Evolutionary conservation across 495 filamentous ascomycete species (phyloP), one percentile per base, ranked within the genome.

Genomic region (Trichoderma virens): DNA sequence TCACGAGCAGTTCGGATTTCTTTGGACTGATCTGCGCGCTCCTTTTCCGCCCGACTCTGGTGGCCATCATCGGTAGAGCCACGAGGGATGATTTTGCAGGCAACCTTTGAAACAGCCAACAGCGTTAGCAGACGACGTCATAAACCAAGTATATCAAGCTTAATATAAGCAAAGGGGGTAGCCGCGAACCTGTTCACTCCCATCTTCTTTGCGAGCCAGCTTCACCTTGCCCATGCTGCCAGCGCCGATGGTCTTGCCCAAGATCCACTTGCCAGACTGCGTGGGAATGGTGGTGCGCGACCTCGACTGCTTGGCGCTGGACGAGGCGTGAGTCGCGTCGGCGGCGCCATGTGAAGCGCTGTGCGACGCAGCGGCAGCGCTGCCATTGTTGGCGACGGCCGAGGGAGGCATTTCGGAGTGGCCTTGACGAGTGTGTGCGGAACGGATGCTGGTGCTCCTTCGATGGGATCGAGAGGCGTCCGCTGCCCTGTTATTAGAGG

Each of bases 151-250:
- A 4, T 47, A 23, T 23, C 43, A 47, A 14, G n/a, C 8, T 11
- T 20, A 41, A 20, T 35, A n/a, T 56, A 39, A 18, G 60, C 16
- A 25, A 34, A 45, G 31, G 35, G 62, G 25, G 13, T 61, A 74
- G 32, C 32, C 32, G 32, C 79, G 74, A 75, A 89, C 90, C 83
- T 94, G 85, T 76, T 96, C 91, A 66, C 86, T 86, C 14, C 88
- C 87, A 70, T 93, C 90, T 61, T 87, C 79, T 72, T 89, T 92
- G 67, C 87, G 89, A 18, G 91, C 91, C 62, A 96, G 77, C 75
- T 96, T 96, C 41, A 96, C 91, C 74, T 96, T 95, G 30, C 91
- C 91, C 94, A 99, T 99, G 73, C 93, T 97, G 13, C 94, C 94
- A 63, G 93, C 92, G 59, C 94, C 94, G 65, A 99, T 94, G 3